A percentile compares a stretch with the other conserved stretches of the same genome.
Conservation (phyloP, 768 basidiomycete genomes). For the Tylopilus subfusipes region DNA sequence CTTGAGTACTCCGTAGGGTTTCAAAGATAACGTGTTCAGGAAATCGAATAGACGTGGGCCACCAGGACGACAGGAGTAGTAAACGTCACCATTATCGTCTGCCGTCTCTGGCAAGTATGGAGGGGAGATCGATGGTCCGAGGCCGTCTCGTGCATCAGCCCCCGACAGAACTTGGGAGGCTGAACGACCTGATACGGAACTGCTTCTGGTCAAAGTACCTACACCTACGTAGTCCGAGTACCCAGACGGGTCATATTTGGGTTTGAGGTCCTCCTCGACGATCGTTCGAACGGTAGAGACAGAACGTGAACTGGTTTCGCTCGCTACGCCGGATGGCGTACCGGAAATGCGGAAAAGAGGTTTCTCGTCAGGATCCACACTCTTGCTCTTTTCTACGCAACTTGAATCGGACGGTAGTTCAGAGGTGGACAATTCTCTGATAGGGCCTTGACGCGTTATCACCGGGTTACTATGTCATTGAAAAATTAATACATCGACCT, state of each 20-base stretch:
- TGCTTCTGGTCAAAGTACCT: conserved; percentile 1
- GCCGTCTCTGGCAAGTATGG: conserved; percentile 49
- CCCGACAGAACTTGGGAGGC: conserved; percentile 17
- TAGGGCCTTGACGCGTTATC: not conserved
- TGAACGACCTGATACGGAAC: conserved; percentile 6
- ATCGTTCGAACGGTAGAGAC: conserved; percentile 3
- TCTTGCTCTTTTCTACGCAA: not conserved
- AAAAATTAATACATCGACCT: not conserved
- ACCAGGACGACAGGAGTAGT: conserved; percentile 63
- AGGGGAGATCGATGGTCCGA: conserved; percentile 48
- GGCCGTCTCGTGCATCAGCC: conserved; percentile 37
- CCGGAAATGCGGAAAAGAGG: conserved; percentile 3
- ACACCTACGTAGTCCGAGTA: not conserved
- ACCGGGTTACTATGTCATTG: conserved; percentile 2
- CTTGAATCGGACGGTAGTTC: not conserved
- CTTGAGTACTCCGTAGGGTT: conserved; percentile 59
- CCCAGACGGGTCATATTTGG: conserved; percentile 10
- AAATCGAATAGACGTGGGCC: conserved; percentile 66
- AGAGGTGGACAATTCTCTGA: conserved; percentile 5
- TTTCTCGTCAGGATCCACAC: conserved; percentile 5
- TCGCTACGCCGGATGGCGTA: conserved; percentile 10
- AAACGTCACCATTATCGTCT: conserved; percentile 44
- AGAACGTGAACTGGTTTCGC: conserved; percentile 5
- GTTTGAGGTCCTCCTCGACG: conserved; percentile 24
- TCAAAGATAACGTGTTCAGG: conserved; percentile 54